Conservation (phyloP, 805 yeast genomes). For the Candida coleopterorum region DNA sequence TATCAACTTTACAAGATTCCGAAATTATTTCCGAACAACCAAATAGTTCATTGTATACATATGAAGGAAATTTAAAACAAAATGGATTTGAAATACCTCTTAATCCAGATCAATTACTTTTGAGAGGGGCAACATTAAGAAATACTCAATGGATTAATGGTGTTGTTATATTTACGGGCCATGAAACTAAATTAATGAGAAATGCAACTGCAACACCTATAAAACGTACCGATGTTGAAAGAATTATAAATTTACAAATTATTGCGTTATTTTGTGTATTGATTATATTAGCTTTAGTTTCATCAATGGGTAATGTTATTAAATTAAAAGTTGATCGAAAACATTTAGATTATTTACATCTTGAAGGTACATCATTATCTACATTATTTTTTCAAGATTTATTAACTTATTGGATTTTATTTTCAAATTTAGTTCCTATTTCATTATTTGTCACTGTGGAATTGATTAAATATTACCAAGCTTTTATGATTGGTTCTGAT, state of each 20-base stretch:
- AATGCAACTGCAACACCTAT: constrained; percentile 99
- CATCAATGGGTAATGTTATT: constrained; percentile 84
- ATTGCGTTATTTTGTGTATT: constrained; percentile 80
- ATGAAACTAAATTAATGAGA: constrained; percentile 96
- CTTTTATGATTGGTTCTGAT: constrained; percentile 88
- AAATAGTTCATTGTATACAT: constrained; percentile 88
- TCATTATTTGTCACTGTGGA: constrained; percentile 95
- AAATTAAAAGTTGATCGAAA: constrained; percentile 52
- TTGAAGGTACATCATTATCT: constrained; percentile 64
- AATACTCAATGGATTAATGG: constrained; percentile 97
- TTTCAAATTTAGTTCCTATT: constrained; percentile 96
- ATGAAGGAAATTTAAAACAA: constrained; percentile 77
- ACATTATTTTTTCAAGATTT: constrained; percentile 79
- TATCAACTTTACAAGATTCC: constrained; percentile 26
- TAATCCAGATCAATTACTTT: constrained; percentile 83
- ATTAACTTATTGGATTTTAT: constrained; percentile 92
- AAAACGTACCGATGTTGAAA: constrained; percentile 93
- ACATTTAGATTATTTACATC: constrained; percentile 57
- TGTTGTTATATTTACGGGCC: constrained; percentile 92
- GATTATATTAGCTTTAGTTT: constrained; percentile 68
- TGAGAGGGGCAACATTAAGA: constrained; percentile 93
- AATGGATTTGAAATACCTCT: constrained; percentile 54
- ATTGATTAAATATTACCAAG: constrained; percentile 91
- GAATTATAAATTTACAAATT: constrained; percentile 89
- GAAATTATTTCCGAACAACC: constrained; percentile 82